Conservation (phyloP, 2,329 filamentous ascomycete species). For the Aspergillus japonicus region DNA sequence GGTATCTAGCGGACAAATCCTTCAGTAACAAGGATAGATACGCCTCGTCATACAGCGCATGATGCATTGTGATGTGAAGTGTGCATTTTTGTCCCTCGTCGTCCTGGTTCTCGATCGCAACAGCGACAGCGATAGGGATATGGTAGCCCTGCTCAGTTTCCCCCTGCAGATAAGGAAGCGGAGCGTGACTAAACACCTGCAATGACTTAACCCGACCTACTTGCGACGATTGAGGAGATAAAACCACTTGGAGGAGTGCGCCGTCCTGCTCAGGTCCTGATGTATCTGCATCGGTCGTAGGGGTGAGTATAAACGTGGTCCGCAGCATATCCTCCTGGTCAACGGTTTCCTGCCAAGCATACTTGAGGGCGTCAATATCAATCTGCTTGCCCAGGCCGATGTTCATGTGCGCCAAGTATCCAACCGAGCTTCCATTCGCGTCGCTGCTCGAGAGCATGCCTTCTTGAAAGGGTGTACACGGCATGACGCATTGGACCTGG, state of each 20-base stretch:
- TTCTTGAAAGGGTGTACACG: constrained; percentile 8
- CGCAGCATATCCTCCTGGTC: constrained; percentile 8
- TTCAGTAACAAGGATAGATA: constrained; percentile 4
- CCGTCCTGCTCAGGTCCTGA: not conserved
- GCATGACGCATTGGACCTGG: not conserved
- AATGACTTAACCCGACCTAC: not conserved
- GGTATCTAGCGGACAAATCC: not conserved
- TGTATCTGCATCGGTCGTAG: not conserved
- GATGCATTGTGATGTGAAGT: constrained; percentile 4
- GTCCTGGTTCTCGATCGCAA: not conserved
- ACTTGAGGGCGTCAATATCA: not conserved
- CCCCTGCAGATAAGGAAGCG: no score
- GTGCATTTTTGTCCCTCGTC: not conserved
- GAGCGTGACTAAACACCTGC: not conserved
- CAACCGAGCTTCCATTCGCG: not conserved
- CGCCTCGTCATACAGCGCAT: constrained; percentile 8
- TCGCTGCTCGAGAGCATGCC: constrained; percentile 2
- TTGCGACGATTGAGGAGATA: not conserved
- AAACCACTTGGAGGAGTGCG: constrained; percentile 7
- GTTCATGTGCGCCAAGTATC: not conserved
- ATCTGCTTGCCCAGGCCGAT: not conserved
- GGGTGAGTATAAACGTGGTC: not conserved
- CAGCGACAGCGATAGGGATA: not conserved
- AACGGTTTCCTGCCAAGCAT: not conserved
- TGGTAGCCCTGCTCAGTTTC: not conserved